Evolutionary conservation across 345 rosid species (phyloP), one percentile per base, ranked within the genome.

Genomic region (Brassica carinata): DNA sequence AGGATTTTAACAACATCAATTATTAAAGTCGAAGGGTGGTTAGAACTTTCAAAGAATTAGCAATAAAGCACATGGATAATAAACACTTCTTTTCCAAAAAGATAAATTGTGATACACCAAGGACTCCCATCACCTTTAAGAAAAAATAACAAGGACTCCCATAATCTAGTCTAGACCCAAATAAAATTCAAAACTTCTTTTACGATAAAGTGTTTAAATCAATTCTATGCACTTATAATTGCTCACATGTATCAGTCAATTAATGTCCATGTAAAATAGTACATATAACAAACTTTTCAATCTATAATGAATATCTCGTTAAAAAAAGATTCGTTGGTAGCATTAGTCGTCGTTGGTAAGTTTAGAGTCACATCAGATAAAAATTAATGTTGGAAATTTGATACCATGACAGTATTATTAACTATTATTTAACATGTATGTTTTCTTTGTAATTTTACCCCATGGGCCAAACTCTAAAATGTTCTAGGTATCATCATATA

Each of bases 301-400:
- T 57, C 23, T 26, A 66, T 65, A 48, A 18, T 72, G 30, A 18
- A 69, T 71, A 70, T 48, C 62, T 38, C 27, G 29, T 74, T 19
- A n/a, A 51, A 36, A 75, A 61, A 73, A 69, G 71, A 63, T 73
- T 51, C 66, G 14, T 17, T 31, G 15, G 71, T 31, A 23, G 2
- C 58, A 69, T 51, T n/a, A 80, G 79, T 74, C 83, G 70, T 53
- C 75, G 57, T 34, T 67, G 75, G 83, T 80, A 74, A 80, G 83
- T 63, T 63, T 63, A 62, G 38, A 48, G 79, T 80, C 79, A 69
- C 79, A 64, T 80, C 83, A 69, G 11, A 69, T 19, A 75, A 51
- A 63, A 15, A 5, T 0, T n/a, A 45, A 53, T 13, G 71, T 17
- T 69, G 48, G 59, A 67, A 58, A 40, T 38, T 58, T 73, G 19